These are phyloP conservation scores for Cafeteria roenbergensis DNA, from an alignment of 108 stramenopile species.

Conservation along the genomic window DNA sequence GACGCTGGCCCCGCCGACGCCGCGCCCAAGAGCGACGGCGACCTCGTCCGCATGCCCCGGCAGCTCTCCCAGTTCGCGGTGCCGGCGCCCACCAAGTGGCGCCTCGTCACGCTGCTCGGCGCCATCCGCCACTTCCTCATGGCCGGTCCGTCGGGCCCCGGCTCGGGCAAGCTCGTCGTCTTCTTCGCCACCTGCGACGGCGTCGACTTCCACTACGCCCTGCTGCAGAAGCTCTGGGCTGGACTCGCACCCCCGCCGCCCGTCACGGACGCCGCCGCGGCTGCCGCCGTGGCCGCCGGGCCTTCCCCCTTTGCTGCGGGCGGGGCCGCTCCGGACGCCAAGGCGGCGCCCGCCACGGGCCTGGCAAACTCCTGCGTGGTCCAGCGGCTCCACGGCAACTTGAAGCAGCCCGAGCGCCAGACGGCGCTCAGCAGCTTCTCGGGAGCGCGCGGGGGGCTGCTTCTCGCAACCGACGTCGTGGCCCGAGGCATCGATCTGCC, in stretches of 20 bases:
- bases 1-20: no score
- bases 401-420: constrained; percentile 57
- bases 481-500: constrained; percentile 78
- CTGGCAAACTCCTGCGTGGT: constrained; percentile 39
- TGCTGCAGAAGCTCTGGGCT: constrained; percentile 32
- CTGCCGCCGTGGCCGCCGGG: constrained; percentile 33
- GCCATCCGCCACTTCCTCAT: neutral
- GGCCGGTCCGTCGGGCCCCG: no score
- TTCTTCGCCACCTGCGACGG: constrained; percentile 83
- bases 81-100: no score
- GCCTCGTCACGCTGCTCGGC: neutral
- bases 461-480: constrained; percentile 76
- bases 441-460: constrained; percentile 34
- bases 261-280: constrained; percentile 18
- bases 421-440: constrained; percentile 48
- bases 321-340: neutral
- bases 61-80: no score
- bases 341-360: constrained; percentile 36
- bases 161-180: no score
- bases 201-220: constrained; percentile 72
- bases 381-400: constrained; percentile 65
- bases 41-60: no score
- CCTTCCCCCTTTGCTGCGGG: constrained; percentile 8
- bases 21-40: no score
- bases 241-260: no score